Conservation (phyloP, 345 rosid genomes). For the Acer yangbiense region DNA sequence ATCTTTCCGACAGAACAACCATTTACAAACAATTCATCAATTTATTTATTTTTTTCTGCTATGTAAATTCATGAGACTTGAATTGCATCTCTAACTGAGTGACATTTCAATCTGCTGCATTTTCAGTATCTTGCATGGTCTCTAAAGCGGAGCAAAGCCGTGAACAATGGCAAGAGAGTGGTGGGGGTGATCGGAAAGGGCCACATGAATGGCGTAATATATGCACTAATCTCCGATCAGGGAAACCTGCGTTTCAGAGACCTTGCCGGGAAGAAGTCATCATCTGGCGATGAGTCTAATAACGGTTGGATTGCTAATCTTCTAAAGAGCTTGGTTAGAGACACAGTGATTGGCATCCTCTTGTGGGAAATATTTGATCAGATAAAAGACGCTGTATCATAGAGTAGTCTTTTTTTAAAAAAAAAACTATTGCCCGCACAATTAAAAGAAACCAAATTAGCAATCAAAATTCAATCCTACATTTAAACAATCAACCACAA, state of each 20-base stretch:
- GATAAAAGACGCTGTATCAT: constrained; percentile 16
- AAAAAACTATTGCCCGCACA: too few relatives aligned
- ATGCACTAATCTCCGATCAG: constrained; percentile 68
- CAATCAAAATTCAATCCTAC: not conserved
- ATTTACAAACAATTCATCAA: too few relatives aligned
- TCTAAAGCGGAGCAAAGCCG: constrained; percentile 87
- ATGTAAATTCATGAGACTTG: not conserved
- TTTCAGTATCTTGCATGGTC: constrained; percentile 90
- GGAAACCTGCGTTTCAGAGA: constrained; percentile 76
- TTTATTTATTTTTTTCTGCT: too few relatives aligned
- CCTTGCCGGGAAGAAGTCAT: constrained; percentile 55
- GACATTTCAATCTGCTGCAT: constrained; percentile 5
- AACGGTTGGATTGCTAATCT: constrained; percentile 36
- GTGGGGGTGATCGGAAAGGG: constrained; percentile 86
- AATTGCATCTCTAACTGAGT: not conserved
- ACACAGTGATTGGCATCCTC: constrained; percentile 46
- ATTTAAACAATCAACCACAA: not conserved
- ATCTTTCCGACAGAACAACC: not conserved
- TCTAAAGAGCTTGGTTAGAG: constrained; percentile 48
- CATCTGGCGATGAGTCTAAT: constrained; percentile 20
- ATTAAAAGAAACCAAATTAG: not conserved
- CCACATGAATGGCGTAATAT: constrained; percentile 86
- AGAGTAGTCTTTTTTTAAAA: not conserved
- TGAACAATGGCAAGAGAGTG: constrained; percentile 69
- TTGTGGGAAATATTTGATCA: constrained; percentile 59